These are phyloP conservation scores for Gamsiella multidivaricata DNA, from an alignment of 192 early-diverging fungal species.

Conservation along the genomic window DNA sequence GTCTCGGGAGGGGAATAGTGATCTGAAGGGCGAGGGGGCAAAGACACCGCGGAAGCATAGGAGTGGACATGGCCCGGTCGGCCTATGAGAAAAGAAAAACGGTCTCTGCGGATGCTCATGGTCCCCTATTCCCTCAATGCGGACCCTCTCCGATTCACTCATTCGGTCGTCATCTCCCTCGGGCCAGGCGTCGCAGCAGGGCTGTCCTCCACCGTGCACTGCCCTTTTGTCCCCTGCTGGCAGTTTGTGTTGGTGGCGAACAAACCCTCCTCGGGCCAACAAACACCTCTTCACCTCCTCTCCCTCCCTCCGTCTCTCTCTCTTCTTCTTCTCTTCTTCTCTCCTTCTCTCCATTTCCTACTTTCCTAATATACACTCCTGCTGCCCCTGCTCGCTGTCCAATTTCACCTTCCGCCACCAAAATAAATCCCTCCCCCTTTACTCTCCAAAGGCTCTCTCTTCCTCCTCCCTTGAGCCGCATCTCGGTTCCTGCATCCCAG, in stretches of 20 bases:
- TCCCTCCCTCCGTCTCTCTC: constrained; percentile 1
- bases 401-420: not conserved
- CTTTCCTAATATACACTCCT: not conserved
- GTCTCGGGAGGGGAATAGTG: no score
- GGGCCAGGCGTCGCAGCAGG: not conserved
- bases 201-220: constrained; percentile 13
- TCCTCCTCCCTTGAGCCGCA: no score
- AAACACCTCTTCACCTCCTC: not conserved
- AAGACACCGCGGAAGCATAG: no score
- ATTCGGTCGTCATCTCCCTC: constrained; percentile 25
- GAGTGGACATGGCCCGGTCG: no score
- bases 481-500: no score
- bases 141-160: constrained; percentile 3
- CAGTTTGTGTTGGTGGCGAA: no score
- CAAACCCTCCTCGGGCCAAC: no score
- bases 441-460: no score
- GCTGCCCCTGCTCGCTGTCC: not conserved
- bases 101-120: no score
- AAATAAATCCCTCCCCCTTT: no score
- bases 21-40: no score
- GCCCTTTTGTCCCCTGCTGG: not conserved
- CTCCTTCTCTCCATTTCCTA: not conserved
- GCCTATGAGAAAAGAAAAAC: no score
- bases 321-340: not conserved
- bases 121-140: constrained; percentile 1